Evolutionary conservation across 805 yeast species (phyloP).

Genomic region (Tetrapisispora fleetii): DNA sequence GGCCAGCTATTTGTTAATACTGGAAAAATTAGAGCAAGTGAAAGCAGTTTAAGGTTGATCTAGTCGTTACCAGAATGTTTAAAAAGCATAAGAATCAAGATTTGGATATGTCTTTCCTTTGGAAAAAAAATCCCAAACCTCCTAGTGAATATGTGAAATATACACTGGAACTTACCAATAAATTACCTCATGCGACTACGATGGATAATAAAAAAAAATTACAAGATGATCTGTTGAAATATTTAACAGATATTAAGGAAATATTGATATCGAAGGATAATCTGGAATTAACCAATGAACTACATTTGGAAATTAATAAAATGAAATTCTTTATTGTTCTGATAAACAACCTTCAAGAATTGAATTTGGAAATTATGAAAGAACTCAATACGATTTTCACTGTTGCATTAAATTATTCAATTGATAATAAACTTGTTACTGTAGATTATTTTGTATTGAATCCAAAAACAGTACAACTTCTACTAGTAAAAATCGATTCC

Average conservation of each 20-base stretch:
- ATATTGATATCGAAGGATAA: constrained; percentile 45
- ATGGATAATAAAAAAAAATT: constrained; percentile 33
- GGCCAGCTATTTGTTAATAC: too few relatives aligned
- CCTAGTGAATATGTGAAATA: constrained; percentile 75
- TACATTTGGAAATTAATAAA: constrained; percentile 72
- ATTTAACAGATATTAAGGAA: constrained; percentile 52
- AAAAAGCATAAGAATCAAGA: constrained; percentile 25
- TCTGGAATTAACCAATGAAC: constrained; percentile 64
- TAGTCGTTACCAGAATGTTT: constrained; percentile 8
- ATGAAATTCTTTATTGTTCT: constrained; percentile 60
- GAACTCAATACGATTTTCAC: constrained; percentile 67
- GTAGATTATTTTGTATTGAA: constrained; percentile 68
- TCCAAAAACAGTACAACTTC: constrained; percentile 52
- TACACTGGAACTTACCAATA: constrained; percentile 54
- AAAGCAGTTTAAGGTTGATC: too few relatives aligned
- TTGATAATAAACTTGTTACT: constrained; percentile 71
- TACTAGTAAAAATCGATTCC: constrained; percentile 65
- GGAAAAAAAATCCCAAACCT: constrained; percentile 83
- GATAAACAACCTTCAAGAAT: constrained; percentile 45
- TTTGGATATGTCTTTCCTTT: constrained; percentile 70
- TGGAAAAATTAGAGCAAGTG: too few relatives aligned
- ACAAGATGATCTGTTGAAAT: constrained; percentile 67
- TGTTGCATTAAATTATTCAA: constrained; percentile 67
- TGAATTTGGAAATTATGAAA: constrained; percentile 86
- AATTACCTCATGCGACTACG: constrained; percentile 8